A percentile compares a stretch with the other conserved stretches of the same genome.
Conservation (phyloP, 2,329 filamentous ascomycete species). For the Cyclaneusma minus region DNA sequence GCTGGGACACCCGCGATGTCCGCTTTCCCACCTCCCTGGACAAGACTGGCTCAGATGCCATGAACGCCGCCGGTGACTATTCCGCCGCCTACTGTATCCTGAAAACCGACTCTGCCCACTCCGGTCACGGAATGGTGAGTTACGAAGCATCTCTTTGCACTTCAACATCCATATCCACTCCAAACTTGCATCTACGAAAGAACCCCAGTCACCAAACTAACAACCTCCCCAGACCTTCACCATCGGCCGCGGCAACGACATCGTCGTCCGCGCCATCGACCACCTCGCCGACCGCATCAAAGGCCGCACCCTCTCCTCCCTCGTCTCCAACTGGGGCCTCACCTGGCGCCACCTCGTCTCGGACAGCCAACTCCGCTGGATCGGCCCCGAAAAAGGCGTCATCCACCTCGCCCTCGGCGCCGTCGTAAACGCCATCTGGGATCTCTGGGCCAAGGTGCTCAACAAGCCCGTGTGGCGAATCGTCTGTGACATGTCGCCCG, state of each 20-base stretch:
- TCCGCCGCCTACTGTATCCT: constrained; percentile 90
- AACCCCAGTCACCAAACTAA: too few relatives aligned
- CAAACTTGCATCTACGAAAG: too few relatives aligned
- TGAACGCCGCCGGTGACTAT: constrained; percentile 90
- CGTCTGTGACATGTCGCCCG: constrained; percentile 73
- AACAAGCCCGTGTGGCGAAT: constrained; percentile 79
- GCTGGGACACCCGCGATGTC: constrained; percentile 57
- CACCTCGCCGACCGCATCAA: constrained; percentile 60
- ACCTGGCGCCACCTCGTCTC: constrained; percentile 84
- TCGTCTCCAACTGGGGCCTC: constrained; percentile 65
- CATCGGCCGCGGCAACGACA: constrained; percentile 77
- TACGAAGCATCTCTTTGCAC: too few relatives aligned
- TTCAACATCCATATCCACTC: too few relatives aligned
- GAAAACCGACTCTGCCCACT: constrained; percentile 56
- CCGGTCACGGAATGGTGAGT: constrained; percentile 64
- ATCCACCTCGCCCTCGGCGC: constrained; percentile 79
- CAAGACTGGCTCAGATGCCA: constrained; percentile 92
- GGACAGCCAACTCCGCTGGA: constrained; percentile 80
- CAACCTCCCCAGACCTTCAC: constrained; percentile 38
- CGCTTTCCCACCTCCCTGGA: constrained; percentile 84
- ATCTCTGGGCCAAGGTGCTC: constrained; percentile 75
- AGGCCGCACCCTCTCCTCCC: constrained; percentile 56
- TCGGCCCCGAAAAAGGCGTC: constrained; percentile 81
- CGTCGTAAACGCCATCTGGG: constrained; percentile 81
- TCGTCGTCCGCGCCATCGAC: constrained; percentile 69